phyloP scores from a whole-genome alignment of 1,284 basidiomycete genomes.

The Pseudozyma hubeiensis region DNA sequence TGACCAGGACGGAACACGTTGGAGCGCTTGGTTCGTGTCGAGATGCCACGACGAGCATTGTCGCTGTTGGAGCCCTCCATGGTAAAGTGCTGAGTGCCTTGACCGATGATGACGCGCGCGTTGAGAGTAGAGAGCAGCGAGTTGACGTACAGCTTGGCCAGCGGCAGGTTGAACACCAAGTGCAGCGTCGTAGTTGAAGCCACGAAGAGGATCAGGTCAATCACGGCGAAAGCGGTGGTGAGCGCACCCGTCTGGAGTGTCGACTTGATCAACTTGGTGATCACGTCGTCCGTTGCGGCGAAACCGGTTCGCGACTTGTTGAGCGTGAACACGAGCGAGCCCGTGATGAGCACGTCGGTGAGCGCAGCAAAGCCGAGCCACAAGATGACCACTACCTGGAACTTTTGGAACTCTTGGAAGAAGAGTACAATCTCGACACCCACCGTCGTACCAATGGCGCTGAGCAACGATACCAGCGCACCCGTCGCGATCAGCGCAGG shows the following conservation, averaged over 20 bases:
- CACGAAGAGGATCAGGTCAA: slow-evolving; percentile 61
- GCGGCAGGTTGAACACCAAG: slow-evolving; percentile 62
- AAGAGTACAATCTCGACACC: slow-evolving; percentile 56
- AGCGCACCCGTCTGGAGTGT: slow-evolving; percentile 64
- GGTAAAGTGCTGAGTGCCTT: slow-evolving; percentile 37
- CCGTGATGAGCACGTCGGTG: slow-evolving; percentile 60
- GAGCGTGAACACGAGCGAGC: slow-evolving; percentile 56
- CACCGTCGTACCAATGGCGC: slow-evolving; percentile 58
- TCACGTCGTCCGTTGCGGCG: slow-evolving; percentile 63
- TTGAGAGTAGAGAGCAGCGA: slow-evolving; percentile 65
- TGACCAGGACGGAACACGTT: slow-evolving; percentile 43
- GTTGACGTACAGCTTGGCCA: slow-evolving; percentile 66
- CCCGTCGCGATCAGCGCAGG: slow-evolving; percentile 47
- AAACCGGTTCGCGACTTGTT: slow-evolving; percentile 63
- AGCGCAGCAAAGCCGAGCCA: slow-evolving; percentile 62
- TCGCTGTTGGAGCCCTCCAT: slow-evolving; percentile 51
- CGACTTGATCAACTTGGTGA: slow-evolving; percentile 60
- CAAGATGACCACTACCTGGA: slow-evolving; percentile 63
- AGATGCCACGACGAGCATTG: slow-evolving; percentile 34
- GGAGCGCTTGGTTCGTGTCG: slow-evolving; percentile 38
- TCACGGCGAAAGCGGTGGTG: slow-evolving; percentile 56
- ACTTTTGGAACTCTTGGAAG: slow-evolving; percentile 59
- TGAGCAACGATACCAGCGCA: slow-evolving; percentile 46
- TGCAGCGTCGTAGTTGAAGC: slow-evolving; percentile 57
- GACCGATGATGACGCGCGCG: slow-evolving; percentile 49